Conservation (phyloP, 2,329 filamentous ascomycete species). For the Dryadomyces quercus-mongolicae region DNA sequence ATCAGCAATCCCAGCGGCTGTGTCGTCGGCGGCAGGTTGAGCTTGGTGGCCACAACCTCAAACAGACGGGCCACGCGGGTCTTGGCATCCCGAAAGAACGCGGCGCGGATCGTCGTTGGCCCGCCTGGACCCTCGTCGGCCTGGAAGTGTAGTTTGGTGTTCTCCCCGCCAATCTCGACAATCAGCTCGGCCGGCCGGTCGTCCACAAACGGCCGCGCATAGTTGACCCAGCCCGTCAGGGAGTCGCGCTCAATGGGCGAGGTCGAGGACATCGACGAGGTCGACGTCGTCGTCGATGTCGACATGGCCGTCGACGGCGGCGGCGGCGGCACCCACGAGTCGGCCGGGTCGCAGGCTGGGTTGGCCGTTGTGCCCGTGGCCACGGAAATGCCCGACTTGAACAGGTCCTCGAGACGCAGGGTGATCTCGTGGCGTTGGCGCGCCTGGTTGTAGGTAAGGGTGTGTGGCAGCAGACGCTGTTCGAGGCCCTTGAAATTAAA, state of each 20-base stretch:
- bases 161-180: constrained; percentile 64
- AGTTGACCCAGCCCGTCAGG: constrained; percentile 50
- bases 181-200: constrained; percentile 61
- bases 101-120: constrained; percentile 45
- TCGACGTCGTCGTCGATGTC: constrained; percentile 27
- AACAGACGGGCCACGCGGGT: constrained; percentile 61
- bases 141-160: constrained; percentile 41
- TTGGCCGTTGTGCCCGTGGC: constrained; percentile 14
- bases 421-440: constrained; percentile 62
- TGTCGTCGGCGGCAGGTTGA: constrained; percentile 51
- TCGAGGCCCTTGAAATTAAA: constrained; percentile 89
- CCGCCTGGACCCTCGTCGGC: background rate
- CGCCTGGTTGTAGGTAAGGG: constrained; percentile 62
- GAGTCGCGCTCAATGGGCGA: constrained; percentile 13
- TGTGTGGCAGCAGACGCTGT: constrained; percentile 70
- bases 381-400: constrained; percentile 71
- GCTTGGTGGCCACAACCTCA: constrained; percentile 69
- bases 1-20: constrained; percentile 55
- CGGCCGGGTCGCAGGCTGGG: constrained; percentile 24
- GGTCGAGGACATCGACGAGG: background rate
- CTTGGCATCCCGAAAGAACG: constrained; percentile 63
- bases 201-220: constrained; percentile 79
- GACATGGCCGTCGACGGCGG: constrained; percentile 28
- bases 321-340: background rate
- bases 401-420: constrained; percentile 73